Base-by-base conservation (phyloP, 1,139 yeast species). In the Ogataea hybrid region DNA sequence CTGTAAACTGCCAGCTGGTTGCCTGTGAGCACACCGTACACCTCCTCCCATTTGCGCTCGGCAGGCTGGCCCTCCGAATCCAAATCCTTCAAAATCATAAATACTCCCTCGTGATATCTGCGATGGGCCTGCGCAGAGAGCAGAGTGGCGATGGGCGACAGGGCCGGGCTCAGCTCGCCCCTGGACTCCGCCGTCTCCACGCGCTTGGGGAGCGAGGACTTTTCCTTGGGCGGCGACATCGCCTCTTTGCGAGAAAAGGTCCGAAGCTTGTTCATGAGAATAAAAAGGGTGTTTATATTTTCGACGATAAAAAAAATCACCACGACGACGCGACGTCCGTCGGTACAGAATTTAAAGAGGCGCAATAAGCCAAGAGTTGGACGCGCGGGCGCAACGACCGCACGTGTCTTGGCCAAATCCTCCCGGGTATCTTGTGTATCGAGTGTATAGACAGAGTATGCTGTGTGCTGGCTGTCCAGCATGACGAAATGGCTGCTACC, bases 1-100 rank as follows among this genome's bases (percentile, higher is more conserved):
- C 88, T 90, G 97, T 97, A 90, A 51, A 87, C 78, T 1, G 97
- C 95, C 47, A 92, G 68, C 56, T 89, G 96, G 46, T 89, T 86
- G 12, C 98, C 98, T 7, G 88, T 79, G 35, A 92, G 70, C 21
- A 87, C 88, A 35, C 96, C 97, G 62, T 85, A 92, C 14, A 89
- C 96, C 62, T 92, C 97, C 46, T 75, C 74, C 98, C 98, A 92
- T 56, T 77, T 76, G 39, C 97, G 72, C 42, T 84, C 88, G 0
- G 81, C 77, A 0, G 96, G 92, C 48, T 83, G 77, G 9, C 97
- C 98, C 54, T 89, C 96, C 14, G 85, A 77, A 56, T 81, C 80
- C 52, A 84, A 67, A 55, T 84, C 92, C 53, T 81, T 79, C 50
- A 84, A 69, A 12, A 84, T 65, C 84, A 84, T 78, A 55, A 84